phyloP scores from a whole-genome alignment of 1,284 basidiomycete species.

The Moniliophthora roreri region DNA sequence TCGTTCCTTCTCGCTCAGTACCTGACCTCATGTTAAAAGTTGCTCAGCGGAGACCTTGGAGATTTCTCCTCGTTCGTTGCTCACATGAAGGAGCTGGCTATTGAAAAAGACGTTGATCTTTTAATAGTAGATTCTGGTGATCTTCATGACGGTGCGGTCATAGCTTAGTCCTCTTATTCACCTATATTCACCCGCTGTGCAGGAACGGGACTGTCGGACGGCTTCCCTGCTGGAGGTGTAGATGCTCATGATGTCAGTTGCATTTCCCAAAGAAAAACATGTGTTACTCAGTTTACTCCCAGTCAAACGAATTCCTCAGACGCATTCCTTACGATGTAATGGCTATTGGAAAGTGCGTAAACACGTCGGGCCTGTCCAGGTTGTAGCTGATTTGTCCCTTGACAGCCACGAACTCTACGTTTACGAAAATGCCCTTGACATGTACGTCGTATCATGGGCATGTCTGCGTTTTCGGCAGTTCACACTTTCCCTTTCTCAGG shows the following conservation, averaged over 20 bases:
- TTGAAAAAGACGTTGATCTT: slow-evolving; percentile 67
- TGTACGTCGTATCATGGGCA: slow-evolving; percentile 40
- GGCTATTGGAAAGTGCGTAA: slow-evolving; percentile 77
- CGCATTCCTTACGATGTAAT: slow-evolving; percentile 82
- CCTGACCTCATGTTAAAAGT: background rate
- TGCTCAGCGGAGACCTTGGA: slow-evolving; percentile 68
- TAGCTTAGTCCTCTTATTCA: background rate
- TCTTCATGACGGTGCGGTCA: slow-evolving; percentile 69
- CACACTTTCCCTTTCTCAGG: slow-evolving; percentile 35
- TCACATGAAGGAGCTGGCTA: slow-evolving; percentile 77
- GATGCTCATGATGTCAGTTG: slow-evolving; percentile 66
- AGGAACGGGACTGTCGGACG: slow-evolving; percentile 72
- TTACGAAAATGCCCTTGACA: slow-evolving; percentile 75
- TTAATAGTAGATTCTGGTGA: slow-evolving; percentile 75
- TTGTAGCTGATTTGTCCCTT: slow-evolving; percentile 6
- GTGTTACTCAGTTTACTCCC: slow-evolving; percentile 6
- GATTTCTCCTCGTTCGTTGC: slow-evolving; percentile 80
- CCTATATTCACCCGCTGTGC: background rate
- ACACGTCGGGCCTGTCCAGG: background rate
- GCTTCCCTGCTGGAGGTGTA: slow-evolving; percentile 64
- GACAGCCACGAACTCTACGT: slow-evolving; percentile 81
- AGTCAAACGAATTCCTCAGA: slow-evolving; percentile 73
- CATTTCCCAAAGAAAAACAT: background rate
- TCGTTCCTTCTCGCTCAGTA: background rate
- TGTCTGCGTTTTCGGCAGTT: no score